Percentiles rank a stretch among this genome's conserved stretches.
These are phyloP conservation scores for Fonsecaea nubica DNA, from an alignment of 2,329 filamentous ascomycete genomes.

Conservation along the genomic window DNA sequence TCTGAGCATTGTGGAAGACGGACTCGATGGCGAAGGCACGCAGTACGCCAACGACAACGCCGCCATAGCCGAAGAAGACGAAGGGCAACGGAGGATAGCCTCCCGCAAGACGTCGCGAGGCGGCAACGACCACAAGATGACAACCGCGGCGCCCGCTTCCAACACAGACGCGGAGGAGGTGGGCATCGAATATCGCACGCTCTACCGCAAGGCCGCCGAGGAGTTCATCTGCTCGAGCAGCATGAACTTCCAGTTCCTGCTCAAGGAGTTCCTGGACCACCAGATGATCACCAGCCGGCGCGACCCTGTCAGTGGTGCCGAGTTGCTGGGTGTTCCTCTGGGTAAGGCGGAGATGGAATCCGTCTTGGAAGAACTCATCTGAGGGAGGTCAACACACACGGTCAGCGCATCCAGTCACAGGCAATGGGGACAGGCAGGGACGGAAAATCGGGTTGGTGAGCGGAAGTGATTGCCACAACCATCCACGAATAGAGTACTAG, in stretches of 20 bases:
- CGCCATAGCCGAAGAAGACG: conserved; percentile 27
- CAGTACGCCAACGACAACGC: neutral
- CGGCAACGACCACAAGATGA: neutral
- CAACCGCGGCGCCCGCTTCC: neutral
- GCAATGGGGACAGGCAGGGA: neutral
- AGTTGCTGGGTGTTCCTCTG: conserved; percentile 84
- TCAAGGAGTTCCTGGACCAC: conserved; percentile 98
- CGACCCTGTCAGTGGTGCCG: conserved; percentile 78
- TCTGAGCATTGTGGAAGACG: conserved; percentile 69
- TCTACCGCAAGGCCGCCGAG: conserved; percentile 95
- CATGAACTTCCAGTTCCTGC: conserved; percentile 88
- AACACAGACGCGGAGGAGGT: conserved; percentile 48
- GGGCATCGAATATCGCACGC: conserved; percentile 84
- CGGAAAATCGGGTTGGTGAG: neutral
- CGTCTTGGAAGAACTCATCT: conserved; percentile 61
- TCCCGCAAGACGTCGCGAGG: neutral
- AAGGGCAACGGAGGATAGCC: neutral
- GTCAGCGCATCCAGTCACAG: neutral
- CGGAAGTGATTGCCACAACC: no score
- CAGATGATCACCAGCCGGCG: conserved; percentile 93
- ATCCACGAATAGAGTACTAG: no score
- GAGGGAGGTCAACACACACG: neutral
- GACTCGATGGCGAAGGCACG: conserved; percentile 1
- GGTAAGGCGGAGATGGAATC: conserved; percentile 85
- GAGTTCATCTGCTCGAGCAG: conserved; percentile 97